Evolutionary conservation across 805 yeast species (phyloP), one percentile per base, ranked within the genome.

Genomic region (Candida odintsovae): DNA sequence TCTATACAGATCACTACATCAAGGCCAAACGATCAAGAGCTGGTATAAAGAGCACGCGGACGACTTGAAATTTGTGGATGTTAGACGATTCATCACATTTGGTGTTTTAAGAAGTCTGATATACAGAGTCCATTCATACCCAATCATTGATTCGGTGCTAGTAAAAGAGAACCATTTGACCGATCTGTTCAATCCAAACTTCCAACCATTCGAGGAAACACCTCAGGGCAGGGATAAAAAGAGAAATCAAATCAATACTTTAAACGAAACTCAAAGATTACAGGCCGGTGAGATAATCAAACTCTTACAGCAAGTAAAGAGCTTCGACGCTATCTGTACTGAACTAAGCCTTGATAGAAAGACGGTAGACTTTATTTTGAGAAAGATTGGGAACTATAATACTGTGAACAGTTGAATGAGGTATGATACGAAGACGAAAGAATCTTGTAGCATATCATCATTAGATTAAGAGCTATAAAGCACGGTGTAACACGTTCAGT

Each of bases 91-190:
- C 55, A 70, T 94, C 19, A 80, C 90, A 18, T 94, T 90, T 70
- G 99, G 99, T 1, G 75, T 88, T 2, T 69, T 88, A 21, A 77
- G 89, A 50, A 89, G 95, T 0, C 58, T 94, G 6, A 83, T 95
- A 9, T 90, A 90, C 61, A 68, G 97, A 43, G 86, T 90, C 1
- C 76, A 85, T 46, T 70, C 90, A 19, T 87, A 79, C 58, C 97
- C 98, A 0, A 46, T 58, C 10, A 49, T 56, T 19, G 61, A 55
- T 25, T 45, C 56, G 9, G 45, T 51, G 16, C 29, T 55, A 20
- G 44, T 46, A 15, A 41, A 49, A 25, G 64, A 50, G 35, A 56
- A 22, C 12, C 41, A 46, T 15, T 31, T 49, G 47, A 50, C 19
- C 8, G 52, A 47, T n/a, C 18, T 47, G 7, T 47, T 50, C 15